A percentile compares a stretch with the other conserved stretches of the same genome.
phyloP scores from a whole-genome alignment of 2,329 filamentous ascomycete species.

The Trichoderma arundinaceum region DNA sequence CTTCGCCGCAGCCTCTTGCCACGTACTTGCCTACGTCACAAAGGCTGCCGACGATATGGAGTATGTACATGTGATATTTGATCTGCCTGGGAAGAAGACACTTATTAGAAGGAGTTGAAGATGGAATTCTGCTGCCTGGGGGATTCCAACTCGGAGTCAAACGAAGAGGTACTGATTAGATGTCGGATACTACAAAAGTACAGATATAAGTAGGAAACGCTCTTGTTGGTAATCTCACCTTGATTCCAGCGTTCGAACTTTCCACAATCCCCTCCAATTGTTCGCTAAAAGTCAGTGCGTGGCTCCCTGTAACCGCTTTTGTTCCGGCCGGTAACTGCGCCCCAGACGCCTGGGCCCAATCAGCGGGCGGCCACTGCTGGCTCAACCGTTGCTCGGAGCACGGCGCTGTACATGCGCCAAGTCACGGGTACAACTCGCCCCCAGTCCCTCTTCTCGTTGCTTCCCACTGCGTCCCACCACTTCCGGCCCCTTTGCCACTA shows the following conservation, averaged over 20 bases:
- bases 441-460: not conserved
- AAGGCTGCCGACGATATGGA: not conserved
- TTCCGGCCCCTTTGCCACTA: not conserved
- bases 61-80: not conserved
- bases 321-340: no score
- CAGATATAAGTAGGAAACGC: no score
- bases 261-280: no score
- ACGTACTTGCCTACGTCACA: conserved; percentile 36
- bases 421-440: not conserved
- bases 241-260: no score
- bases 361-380: not conserved
- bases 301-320: no score
- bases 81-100: conserved; percentile 15
- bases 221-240: no score
- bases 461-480: no score
- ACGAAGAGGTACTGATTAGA: no score
- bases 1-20: conserved; percentile 33
- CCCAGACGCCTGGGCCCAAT: no score
- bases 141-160: not conserved
- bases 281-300: no score
- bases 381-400: not conserved
- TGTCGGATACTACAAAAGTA: no score
- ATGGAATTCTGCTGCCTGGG: not conserved
- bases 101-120: not conserved
- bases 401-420: not conserved